These are phyloP conservation scores for Talaromyces piceae DNA, from an alignment of 2,329 filamentous ascomycete genomes.

Conservation along the genomic window DNA sequence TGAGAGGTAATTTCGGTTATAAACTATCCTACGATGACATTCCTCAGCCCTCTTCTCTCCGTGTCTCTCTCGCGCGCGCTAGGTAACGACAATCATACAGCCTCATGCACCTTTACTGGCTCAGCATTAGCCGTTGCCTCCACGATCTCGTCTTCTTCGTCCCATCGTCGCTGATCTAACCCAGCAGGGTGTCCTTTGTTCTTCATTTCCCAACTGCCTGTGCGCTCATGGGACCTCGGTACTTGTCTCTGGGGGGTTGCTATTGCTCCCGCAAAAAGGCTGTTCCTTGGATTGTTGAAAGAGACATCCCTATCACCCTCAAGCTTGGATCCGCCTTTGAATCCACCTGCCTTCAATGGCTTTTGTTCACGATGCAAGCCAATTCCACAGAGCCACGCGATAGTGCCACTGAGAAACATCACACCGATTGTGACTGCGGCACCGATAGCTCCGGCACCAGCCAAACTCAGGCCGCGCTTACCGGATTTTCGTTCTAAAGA, in stretches of 20 bases:
- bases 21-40: background rate
- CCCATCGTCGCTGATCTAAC: conserved; percentile 27
- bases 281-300: conserved; percentile 35
- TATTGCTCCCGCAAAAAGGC: conserved; percentile 16
- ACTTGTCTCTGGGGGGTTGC: background rate
- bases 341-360: conserved; percentile 41
- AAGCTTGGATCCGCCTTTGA: conserved; percentile 50
- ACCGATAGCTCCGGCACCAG: conserved; percentile 50
- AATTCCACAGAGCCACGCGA: conserved; percentile 37
- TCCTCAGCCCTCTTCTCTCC: background rate
- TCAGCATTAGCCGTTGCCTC: conserved; percentile 30
- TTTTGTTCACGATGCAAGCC: conserved; percentile 37
- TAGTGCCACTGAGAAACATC: conserved; percentile 34
- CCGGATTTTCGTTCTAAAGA: conserved; percentile 5
- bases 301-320: conserved; percentile 48
- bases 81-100: conserved; percentile 34
- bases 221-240: conserved; percentile 43
- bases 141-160: conserved; percentile 35
- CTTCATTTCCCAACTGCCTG: conserved; percentile 52
- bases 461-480: conserved; percentile 31
- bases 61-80: background rate
- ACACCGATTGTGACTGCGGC: conserved; percentile 45
- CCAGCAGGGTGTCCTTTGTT: conserved; percentile 22
- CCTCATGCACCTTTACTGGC: conserved; percentile 42
- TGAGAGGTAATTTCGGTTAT: background rate